Base-by-base conservation (phyloP, 108 stramenopile genomes). In the Conticribra guillardii region DNA sequence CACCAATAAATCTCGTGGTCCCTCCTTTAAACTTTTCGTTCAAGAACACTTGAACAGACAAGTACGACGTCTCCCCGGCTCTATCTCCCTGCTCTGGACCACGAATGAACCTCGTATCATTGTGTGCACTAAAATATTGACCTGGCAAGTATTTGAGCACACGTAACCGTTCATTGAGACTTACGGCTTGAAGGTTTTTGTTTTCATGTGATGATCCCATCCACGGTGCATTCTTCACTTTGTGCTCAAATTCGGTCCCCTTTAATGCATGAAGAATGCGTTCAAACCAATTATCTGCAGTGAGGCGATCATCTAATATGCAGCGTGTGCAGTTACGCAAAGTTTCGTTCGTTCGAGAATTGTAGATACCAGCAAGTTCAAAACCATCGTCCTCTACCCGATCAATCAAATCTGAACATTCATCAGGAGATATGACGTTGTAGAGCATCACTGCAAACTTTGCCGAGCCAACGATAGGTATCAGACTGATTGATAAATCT, bases 1-100 rank as follows among this genome's bases (percentile, higher is more conserved):
- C 55, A 28, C 63, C 63, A 45, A 45, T 51, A 58, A 81, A 81
- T 15, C 69, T 60, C 33, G 74, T 76, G 22, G 22, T 60, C 0
- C 80, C 80, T 24, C 74, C 80, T 24, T 76, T 76, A 37, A 58
- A 81, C 32, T 61, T 69, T 53, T 81, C 74, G 64, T 81, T 81
- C 26, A 81, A 46, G 30, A 76, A 81, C 2, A 76, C 30, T 4
- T 71, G 69, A 14, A 76, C 69, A 15, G 80, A 76, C 0, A 76
- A 29, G 15, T 41, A 46, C 2, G 80, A 71, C 30, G 53, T 74
- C 44, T 74, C 73, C 3, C 79, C 73, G 3, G 51, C 68, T 8
- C 63, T 37, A 14, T 60, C 64, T 2, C 69, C 64, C 11, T 58
- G 27, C 2, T 71, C 45, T 49, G 41, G 30, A 14, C 60, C 61